A percentile compares a stretch with the other conserved stretches of the same genome.
Evolutionary conservation across 345 rosid species (phyloP).

Genomic region (Arabidopsis suecica): DNA sequence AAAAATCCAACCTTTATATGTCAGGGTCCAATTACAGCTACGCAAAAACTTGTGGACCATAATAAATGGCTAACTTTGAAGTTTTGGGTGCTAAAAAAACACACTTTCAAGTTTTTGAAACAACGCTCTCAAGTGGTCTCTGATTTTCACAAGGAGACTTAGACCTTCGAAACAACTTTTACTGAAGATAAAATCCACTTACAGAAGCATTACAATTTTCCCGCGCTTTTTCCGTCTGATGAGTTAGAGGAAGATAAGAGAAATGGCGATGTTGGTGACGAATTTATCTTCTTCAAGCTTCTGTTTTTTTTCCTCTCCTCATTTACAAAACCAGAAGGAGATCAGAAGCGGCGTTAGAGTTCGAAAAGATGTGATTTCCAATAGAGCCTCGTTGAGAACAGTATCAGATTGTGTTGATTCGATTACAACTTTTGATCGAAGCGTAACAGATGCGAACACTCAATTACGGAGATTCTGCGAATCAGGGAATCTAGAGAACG

Average conservation of each 20-base stretch:
- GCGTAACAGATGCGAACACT: slow-evolving; percentile 45
- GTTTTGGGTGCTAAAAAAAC: background rate
- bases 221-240: slow-evolving; percentile 37
- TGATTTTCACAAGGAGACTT: slow-evolving; percentile 2
- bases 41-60: slow-evolving; percentile 30
- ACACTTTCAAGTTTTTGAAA: too few relatives aligned
- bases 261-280: slow-evolving; percentile 49
- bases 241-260: slow-evolving; percentile 22
- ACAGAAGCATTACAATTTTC: slow-evolving; percentile 22
- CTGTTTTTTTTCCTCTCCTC: slow-evolving; percentile 28
- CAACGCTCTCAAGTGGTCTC: slow-evolving; percentile 10
- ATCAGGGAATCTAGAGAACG: slow-evolving; percentile 51
- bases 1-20: slow-evolving; percentile 22
- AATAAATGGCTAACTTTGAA: slow-evolving; percentile 5
- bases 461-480: slow-evolving; percentile 50
- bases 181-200: slow-evolving; percentile 9
- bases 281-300: slow-evolving; percentile 39
- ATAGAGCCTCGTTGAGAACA: slow-evolving; percentile 43
- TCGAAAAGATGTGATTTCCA: slow-evolving; percentile 32
- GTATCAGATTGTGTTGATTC: slow-evolving; percentile 27
- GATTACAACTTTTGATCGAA: slow-evolving; percentile 32
- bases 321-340: slow-evolving; percentile 31
- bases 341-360: slow-evolving; percentile 8
- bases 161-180: background rate
- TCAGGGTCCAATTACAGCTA: slow-evolving; percentile 30